Evolutionary conservation across 2,329 filamentous ascomycete species (phyloP).

Genomic region (Verticillium isaacii): DNA sequence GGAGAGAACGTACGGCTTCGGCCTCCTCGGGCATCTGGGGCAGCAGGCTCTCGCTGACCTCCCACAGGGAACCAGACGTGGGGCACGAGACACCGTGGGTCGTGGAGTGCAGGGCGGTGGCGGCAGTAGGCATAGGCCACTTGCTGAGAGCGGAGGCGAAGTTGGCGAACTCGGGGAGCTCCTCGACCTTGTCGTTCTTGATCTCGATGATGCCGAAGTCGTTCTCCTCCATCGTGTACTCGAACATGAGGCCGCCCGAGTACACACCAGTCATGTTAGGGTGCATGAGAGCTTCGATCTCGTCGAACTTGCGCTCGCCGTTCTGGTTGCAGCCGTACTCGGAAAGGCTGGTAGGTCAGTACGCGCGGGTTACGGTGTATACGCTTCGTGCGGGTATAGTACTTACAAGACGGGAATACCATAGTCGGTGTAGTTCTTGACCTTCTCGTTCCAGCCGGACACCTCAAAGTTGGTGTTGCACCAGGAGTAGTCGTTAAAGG

Average conservation of each 20-base stretch:
- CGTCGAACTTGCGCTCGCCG: slow-evolving; percentile 69
- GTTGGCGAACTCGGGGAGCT: slow-evolving; percentile 57
- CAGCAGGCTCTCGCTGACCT: slow-evolving; percentile 43
- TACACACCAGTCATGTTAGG: slow-evolving; percentile 82
- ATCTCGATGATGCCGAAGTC: slow-evolving; percentile 76
- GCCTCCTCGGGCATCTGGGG: slow-evolving; percentile 48
- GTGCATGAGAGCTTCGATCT: slow-evolving; percentile 76
- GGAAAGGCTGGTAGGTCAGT: slow-evolving; percentile 55
- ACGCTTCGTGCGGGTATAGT: slow-evolving; percentile 2
- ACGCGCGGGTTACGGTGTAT: neutral
- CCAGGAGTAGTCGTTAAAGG: slow-evolving; percentile 88
- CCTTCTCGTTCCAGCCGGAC: slow-evolving; percentile 84
- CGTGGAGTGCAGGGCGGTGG: slow-evolving; percentile 39
- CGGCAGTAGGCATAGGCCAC: slow-evolving; percentile 46
- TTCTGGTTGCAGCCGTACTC: slow-evolving; percentile 89
- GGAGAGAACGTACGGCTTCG: slow-evolving; percentile 10
- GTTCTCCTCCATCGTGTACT: slow-evolving; percentile 79
- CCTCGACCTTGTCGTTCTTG: slow-evolving; percentile 45
- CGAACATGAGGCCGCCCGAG: slow-evolving; percentile 94
- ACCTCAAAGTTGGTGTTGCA: slow-evolving; percentile 66
- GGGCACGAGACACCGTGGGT: slow-evolving; percentile 46
- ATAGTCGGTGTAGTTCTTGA: slow-evolving; percentile 81
- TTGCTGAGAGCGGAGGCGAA: slow-evolving; percentile 43
- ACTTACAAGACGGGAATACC: slow-evolving; percentile 75
- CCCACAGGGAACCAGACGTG: slow-evolving; percentile 41